Evolutionary conservation across 371 early-diverging fungal genomes (phyloP).

Genomic region (Syncephalastrum sp.): DNA sequence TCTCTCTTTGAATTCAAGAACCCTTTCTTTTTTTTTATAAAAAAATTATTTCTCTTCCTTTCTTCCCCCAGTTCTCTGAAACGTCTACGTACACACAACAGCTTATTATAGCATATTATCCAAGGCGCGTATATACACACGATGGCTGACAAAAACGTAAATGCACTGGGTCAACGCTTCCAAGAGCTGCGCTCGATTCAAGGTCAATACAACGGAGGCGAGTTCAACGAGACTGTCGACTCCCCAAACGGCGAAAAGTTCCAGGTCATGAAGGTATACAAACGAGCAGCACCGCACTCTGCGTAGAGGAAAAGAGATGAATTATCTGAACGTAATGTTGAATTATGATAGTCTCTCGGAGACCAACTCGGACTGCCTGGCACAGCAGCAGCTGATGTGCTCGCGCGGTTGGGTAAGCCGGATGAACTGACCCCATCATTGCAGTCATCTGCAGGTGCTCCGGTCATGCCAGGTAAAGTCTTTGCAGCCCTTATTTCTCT

Average conservation of each 20-base stretch:
- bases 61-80: background rate
- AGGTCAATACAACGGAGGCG: conserved; percentile 58
- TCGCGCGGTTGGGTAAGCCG: conserved; percentile 51
- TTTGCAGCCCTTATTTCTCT: background rate
- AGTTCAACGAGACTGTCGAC: conserved; percentile 48
- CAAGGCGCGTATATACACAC: background rate
- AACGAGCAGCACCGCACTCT: no score
- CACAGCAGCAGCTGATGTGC: conserved; percentile 41
- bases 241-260: conserved; percentile 57
- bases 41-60: conserved; percentile 8
- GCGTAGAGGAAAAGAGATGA: background rate
- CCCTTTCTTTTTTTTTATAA: background rate
- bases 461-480: conserved; percentile 41
- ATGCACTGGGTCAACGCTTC: conserved; percentile 34
- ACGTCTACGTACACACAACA: conserved; percentile 8
- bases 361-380: conserved; percentile 44
- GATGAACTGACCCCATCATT: conserved; percentile 48
- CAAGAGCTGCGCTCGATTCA: conserved; percentile 40
- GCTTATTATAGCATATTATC: background rate
- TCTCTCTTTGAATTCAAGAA: background rate
- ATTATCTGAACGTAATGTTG: background rate
- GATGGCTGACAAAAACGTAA: conserved; percentile 30
- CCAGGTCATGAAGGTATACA: conserved; percentile 40
- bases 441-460: conserved; percentile 21
- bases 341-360: conserved; percentile 27